Percentiles rank a stretch among this genome's conserved stretches.
phyloP scores from a whole-genome alignment of 2,329 filamentous ascomycete genomes.

The Cordyceps sp. region DNA sequence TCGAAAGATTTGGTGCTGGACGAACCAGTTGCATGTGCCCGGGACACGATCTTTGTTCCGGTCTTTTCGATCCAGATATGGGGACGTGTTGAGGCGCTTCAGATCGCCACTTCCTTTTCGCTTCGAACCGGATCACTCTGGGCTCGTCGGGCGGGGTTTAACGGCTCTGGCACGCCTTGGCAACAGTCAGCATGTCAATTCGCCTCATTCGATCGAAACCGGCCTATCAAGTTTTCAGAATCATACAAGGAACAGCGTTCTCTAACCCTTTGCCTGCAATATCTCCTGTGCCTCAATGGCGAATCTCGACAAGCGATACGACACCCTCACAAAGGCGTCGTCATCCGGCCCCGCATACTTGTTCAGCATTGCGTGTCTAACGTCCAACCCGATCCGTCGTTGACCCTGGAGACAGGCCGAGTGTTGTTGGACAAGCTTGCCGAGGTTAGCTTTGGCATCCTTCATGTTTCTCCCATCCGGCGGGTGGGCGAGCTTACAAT shows the following conservation, averaged over 20 bases:
- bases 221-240: neutral
- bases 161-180: no score
- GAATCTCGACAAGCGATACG: neutral
- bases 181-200: no score
- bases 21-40: neutral
- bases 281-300: neutral
- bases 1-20: neutral
- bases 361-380: neutral
- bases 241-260: neutral
- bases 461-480: neutral
- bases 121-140: no score
- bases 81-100: neutral
- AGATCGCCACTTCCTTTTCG: neutral
- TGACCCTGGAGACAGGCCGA: neutral
- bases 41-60: neutral
- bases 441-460: no score
- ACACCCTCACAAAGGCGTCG: neutral
- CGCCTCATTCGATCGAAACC: no score
- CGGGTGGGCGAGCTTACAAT: neutral
- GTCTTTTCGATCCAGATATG: neutral
- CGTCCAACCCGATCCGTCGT: neutral
- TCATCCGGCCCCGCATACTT: neutral
- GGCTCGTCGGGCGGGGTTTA: no score
- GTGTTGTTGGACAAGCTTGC: neutral
- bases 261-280: neutral